These are phyloP conservation scores for Fusarium sp. DNA, from an alignment of 2,329 filamentous ascomycete species.

Conservation along the genomic window DNA sequence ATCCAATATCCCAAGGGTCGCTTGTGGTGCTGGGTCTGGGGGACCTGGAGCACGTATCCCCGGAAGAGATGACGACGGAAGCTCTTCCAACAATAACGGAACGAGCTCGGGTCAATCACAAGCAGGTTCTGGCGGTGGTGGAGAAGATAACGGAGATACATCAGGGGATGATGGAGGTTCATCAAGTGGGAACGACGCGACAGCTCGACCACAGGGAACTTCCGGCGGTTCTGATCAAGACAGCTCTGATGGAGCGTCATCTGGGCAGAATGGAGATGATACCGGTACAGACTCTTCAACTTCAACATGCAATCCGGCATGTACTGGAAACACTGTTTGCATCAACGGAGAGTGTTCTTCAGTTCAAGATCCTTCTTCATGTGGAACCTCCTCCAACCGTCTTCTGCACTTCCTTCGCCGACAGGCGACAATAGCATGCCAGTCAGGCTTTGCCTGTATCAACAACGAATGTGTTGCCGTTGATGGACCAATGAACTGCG, in stretches of 20 bases:
- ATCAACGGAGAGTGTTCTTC: slow-evolving; percentile 12
- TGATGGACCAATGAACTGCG: slow-evolving; percentile 11
- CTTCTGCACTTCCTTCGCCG: slow-evolving; percentile 10
- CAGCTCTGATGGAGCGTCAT: background rate
- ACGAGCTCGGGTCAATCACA: too few relatives aligned
- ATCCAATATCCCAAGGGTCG: background rate
- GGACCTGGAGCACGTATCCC: slow-evolving; percentile 22
- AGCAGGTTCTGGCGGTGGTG: background rate
- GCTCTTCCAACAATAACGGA: too few relatives aligned
- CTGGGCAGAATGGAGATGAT: background rate
- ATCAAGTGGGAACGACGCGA: background rate
- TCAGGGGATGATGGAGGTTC: background rate
- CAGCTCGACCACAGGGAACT: background rate
- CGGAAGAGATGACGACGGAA: background rate
- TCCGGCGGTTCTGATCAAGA: background rate
- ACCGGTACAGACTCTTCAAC: background rate
- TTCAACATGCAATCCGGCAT: slow-evolving; percentile 7
- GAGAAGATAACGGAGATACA: background rate
- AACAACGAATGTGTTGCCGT: slow-evolving; percentile 11
- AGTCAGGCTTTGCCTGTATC: slow-evolving; percentile 15
- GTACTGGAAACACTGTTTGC: slow-evolving; percentile 7
- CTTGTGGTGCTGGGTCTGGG: slow-evolving; percentile 16
- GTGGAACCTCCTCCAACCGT: background rate
- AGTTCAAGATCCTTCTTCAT: slow-evolving; percentile 6
- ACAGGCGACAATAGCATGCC: slow-evolving; percentile 12